A percentile compares a stretch with the other conserved stretches of the same genome.
These are phyloP conservation scores for Panellus pusillus DNA, from an alignment of 768 basidiomycete species.

Conservation along the genomic window DNA sequence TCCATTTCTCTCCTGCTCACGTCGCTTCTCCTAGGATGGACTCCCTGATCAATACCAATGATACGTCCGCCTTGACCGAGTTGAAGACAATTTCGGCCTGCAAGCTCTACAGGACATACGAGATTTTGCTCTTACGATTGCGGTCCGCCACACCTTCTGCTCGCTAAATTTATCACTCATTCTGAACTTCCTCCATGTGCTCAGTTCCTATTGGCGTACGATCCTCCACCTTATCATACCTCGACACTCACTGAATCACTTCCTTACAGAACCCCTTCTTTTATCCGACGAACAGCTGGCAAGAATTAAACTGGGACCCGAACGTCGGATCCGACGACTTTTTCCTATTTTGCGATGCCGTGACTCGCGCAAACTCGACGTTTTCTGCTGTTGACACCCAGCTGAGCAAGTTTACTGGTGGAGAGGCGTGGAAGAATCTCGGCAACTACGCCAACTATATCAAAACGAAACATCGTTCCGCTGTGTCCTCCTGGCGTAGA, in stretches of 20 bases:
- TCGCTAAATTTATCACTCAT: slow-evolving; percentile 5
- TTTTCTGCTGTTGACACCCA: slow-evolving; percentile 11
- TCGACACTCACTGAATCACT: background rate
- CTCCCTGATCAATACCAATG: slow-evolving; percentile 13
- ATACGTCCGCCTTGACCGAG: slow-evolving; percentile 4
- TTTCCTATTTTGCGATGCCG: slow-evolving; percentile 11
- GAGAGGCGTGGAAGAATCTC: slow-evolving; percentile 10
- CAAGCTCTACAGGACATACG: slow-evolving; percentile 11
- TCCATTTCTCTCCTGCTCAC: background rate
- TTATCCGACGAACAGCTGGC: slow-evolving; percentile 10
- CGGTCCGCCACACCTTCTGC: slow-evolving; percentile 5
- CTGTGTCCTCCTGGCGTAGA: slow-evolving; percentile 12
- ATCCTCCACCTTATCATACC: slow-evolving; percentile 10
- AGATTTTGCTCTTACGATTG: slow-evolving; percentile 11
- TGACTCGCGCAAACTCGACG: slow-evolving; percentile 8
- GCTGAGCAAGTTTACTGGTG: slow-evolving; percentile 12
- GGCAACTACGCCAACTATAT: slow-evolving; percentile 16
- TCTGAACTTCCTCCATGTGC: slow-evolving; percentile 6
- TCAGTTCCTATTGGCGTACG: slow-evolving; percentile 17
- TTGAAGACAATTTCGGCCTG: slow-evolving; percentile 10
- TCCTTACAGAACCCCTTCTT: slow-evolving; percentile 9
- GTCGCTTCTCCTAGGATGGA: slow-evolving; percentile 6
- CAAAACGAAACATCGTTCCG: slow-evolving; percentile 7
- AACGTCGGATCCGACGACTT: slow-evolving; percentile 8
- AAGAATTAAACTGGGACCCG: slow-evolving; percentile 16